A percentile compares a stretch with the other conserved stretches of the same genome.
phyloP scores from a whole-genome alignment of 768 basidiomycete species.

The Leccinum uliginosum region DNA sequence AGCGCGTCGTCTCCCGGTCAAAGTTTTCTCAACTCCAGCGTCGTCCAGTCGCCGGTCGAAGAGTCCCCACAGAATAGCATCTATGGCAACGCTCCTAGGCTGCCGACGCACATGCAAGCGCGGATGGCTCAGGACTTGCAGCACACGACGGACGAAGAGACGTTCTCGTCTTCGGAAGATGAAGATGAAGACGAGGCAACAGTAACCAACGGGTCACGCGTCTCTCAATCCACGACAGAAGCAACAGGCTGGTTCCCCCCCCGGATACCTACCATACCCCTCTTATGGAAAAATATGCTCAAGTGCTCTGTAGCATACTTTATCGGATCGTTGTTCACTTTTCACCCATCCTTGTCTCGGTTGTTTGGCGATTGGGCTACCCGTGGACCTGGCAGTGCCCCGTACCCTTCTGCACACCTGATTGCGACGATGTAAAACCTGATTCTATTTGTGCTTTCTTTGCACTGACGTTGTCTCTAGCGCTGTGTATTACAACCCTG shows the following conservation, averaged over 20 bases:
- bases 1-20: neutral
- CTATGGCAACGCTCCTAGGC: neutral
- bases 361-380: constrained; percentile 60
- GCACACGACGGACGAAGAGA: constrained; percentile 7
- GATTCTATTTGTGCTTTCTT: neutral
- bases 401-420: constrained; percentile 83
- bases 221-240: neutral
- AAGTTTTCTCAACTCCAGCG: neutral
- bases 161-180: constrained; percentile 12
- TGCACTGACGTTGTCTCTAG: constrained; percentile 33
- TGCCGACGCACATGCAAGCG: neutral
- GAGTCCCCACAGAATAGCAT: neutral
- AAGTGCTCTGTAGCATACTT: constrained; percentile 93
- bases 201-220: constrained; percentile 5
- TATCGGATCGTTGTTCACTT: constrained; percentile 90
- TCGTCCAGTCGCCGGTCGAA: constrained; percentile 5
- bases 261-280: constrained; percentile 38
- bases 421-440: constrained; percentile 75
- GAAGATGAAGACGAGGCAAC: constrained; percentile 1
- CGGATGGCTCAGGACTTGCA: neutral
- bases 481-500: constrained; percentile 88
- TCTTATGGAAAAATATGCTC: constrained; percentile 66
- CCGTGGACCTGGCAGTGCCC: constrained; percentile 44
- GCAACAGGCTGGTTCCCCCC: constrained; percentile 7
- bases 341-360: constrained; percentile 67